These are phyloP conservation scores for Blastobotrys indianensis DNA, from an alignment of 1,139 yeast species.

Conservation along the genomic window DNA sequence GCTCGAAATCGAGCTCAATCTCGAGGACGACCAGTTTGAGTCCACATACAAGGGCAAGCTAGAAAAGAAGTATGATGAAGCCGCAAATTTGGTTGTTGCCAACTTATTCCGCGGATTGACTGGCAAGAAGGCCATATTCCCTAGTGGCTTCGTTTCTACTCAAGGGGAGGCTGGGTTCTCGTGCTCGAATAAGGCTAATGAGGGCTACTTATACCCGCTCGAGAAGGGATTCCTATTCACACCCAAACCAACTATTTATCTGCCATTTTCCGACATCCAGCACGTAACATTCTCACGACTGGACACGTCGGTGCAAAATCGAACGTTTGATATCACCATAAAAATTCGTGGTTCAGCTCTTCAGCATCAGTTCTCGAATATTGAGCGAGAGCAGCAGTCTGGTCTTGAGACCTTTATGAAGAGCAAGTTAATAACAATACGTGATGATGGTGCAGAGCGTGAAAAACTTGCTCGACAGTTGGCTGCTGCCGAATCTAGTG, in stretches of 20 bases:
- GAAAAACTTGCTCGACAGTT: slow-evolving; percentile 75
- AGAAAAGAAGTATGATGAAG: slow-evolving; percentile 69
- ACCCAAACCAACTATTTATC: slow-evolving; percentile 89
- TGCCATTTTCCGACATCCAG: slow-evolving; percentile 78
- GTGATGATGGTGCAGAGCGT: slow-evolving; percentile 86
- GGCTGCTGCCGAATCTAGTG: slow-evolving; percentile 64
- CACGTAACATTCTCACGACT: slow-evolving; percentile 82
- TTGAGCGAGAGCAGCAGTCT: slow-evolving; percentile 85
- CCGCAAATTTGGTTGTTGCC: slow-evolving; percentile 79
- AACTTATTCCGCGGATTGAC: slow-evolving; percentile 89
- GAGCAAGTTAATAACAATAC: slow-evolving; percentile 71
- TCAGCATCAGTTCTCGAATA: slow-evolving; percentile 80
- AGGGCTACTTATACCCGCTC: slow-evolving; percentile 85
- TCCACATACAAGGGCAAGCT: slow-evolving; percentile 71
- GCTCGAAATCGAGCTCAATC: slow-evolving; percentile 80
- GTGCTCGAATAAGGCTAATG: slow-evolving; percentile 91
- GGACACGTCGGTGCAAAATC: slow-evolving; percentile 70
- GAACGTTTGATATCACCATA: slow-evolving; percentile 90
- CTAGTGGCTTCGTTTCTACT: slow-evolving; percentile 74
- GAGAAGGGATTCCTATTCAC: slow-evolving; percentile 88
- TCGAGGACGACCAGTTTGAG: slow-evolving; percentile 77
- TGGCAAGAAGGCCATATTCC: slow-evolving; percentile 76
- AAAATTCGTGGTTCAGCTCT: slow-evolving; percentile 59
- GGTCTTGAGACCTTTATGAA: slow-evolving; percentile 68
- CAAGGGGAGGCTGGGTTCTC: slow-evolving; percentile 72